These are phyloP conservation scores for Fraxinus anomala DNA, from an alignment of 257 asterid species.

Conservation along the genomic window DNA sequence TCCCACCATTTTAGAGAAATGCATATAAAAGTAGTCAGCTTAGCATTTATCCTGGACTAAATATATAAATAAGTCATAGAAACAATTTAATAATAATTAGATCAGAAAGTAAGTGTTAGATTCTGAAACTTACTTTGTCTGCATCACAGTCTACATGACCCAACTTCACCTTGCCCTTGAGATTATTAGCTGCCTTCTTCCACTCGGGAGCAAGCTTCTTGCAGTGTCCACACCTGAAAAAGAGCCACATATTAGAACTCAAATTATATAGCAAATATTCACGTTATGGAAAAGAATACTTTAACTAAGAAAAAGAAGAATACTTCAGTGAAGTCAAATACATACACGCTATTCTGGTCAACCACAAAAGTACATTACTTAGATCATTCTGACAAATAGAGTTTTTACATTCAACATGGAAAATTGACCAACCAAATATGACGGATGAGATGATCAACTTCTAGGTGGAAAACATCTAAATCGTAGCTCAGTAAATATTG, in stretches of 20 bases:
- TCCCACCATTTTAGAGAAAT: background rate
- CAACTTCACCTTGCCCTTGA: conserved; percentile 89
- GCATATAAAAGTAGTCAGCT: background rate
- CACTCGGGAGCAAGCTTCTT: conserved; percentile 99
- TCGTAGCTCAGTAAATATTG: background rate
- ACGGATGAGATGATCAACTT: background rate
- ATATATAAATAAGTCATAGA: conserved; percentile 6
- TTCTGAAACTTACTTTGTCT: conserved; percentile 64
- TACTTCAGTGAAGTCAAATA: background rate
- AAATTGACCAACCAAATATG: background rate
- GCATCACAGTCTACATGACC: conserved; percentile 98
- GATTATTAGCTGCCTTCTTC: conserved; percentile 91
- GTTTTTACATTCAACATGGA: background rate
- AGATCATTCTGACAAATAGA: background rate
- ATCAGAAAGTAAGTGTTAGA: conserved; percentile 7
- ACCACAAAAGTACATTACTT: background rate
- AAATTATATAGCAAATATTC: background rate
- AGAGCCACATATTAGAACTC: conserved; percentile 7
- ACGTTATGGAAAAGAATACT: conserved; percentile 3
- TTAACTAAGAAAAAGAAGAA: background rate
- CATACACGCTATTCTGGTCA: background rate
- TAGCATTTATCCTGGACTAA: conserved; percentile 12
- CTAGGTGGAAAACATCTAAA: background rate
- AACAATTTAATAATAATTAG: conserved; percentile 6
- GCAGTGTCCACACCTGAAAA: conserved; percentile 96